phyloP scores from a whole-genome alignment of 129 eudicot genomes.

The Centaurea solstitialis region DNA sequence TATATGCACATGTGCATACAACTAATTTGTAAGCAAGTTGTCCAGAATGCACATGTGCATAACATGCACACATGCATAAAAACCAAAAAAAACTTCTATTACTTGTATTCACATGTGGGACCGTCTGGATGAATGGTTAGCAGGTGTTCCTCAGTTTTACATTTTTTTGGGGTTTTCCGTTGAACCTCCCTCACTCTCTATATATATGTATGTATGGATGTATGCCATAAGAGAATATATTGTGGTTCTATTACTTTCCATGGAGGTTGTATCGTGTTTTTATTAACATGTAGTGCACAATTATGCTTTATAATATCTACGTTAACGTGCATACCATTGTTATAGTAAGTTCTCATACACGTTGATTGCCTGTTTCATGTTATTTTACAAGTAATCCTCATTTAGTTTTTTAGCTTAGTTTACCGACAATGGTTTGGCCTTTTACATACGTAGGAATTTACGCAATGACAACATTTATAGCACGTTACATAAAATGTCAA shows the following conservation, averaged over 20 bases:
- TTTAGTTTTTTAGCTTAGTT: background rate
- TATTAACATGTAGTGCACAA: background rate
- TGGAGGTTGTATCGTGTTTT: background rate
- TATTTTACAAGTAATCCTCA: background rate
- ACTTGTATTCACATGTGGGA: too few relatives aligned
- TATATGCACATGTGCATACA: too few relatives aligned
- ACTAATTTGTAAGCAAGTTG: too few relatives aligned
- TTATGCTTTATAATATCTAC: background rate
- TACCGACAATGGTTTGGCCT: background rate
- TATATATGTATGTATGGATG: too few relatives aligned
- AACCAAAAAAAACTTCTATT: too few relatives aligned
- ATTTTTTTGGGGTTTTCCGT: too few relatives aligned
- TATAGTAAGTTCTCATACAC: background rate
- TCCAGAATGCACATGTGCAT: too few relatives aligned
- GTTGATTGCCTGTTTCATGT: background rate
- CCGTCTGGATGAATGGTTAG: too few relatives aligned
- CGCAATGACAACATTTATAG: background rate
- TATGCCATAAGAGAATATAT: background rate
- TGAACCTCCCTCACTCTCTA: too few relatives aligned
- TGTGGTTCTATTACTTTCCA: background rate
- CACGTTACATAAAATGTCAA: background rate
- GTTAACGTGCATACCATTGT: background rate
- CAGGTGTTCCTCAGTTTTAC: too few relatives aligned
- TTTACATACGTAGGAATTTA: background rate
- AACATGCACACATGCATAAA: too few relatives aligned